Base-by-base conservation (phyloP, 2,329 filamentous ascomycete genomes). In the Knoxdaviesia proteae region DNA sequence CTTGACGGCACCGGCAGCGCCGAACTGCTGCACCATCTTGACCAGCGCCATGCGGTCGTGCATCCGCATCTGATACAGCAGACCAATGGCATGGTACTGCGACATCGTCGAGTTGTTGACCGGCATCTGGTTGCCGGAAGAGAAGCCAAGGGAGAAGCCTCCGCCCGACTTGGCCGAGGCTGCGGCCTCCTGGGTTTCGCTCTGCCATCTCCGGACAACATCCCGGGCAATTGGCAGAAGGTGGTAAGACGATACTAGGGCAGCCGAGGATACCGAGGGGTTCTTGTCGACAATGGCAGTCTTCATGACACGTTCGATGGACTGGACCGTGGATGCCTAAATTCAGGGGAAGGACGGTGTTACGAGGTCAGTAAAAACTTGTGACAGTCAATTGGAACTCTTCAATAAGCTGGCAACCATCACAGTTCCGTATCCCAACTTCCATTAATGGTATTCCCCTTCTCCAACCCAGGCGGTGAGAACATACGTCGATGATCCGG, bases 11-110 rank as follows among this genome's bases (percentile, higher is more conserved):
- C 90, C 90, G 10, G 86, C 75, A 42, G 80, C 79, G 42, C 86
- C 86, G 58, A 94, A 96, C 60, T 98, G 90, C 65, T 98, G 90
- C n/a, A 98, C 88, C 90, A 98, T 96, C 72, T 98, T 98, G 47
- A 96, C 88, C 52, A 98, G 65, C 29, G 90, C 87, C 90, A 98
- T 98, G 53, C 90, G 77, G 60, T 98, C 90, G 59, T 94, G 87
- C 54, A 81, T 81, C 55, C 90, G 81, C 84, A 96, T 96, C 63
- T 96, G 88, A 61, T 96, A 98, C 38, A 98, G 64, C 43, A 98
- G 73, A 49, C 90, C 90, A 64, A 98, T 94, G 49, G 90, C 90
- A 60, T 98, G 90, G 61, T 98, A 98, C 60, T 98, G 90, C 45
- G 84, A 82, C 86, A 96, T 96, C 56, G 83, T 93, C 51, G 90